Percentiles rank a stretch among this genome's conserved stretches.
Conservation (phyloP, 2,329 filamentous ascomycete species). For the Lasiodiplodia theobromae region DNA sequence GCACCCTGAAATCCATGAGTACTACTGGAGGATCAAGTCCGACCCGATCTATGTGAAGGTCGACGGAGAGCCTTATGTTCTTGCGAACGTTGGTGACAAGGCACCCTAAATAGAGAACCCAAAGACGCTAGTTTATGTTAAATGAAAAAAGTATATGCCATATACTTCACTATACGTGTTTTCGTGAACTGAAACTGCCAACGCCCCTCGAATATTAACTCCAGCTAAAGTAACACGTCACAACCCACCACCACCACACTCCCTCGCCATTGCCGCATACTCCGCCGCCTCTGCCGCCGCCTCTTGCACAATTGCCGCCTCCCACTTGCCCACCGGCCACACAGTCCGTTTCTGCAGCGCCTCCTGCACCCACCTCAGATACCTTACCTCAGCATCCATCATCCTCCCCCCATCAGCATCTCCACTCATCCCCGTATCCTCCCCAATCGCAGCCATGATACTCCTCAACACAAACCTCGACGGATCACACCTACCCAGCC, state of each 20-base stretch:
- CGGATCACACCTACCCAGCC: background rate
- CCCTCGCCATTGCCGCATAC: background rate
- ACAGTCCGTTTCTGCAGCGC: background rate
- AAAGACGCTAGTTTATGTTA: background rate
- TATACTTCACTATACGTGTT: background rate
- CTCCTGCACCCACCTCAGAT: slow-evolving; percentile 7
- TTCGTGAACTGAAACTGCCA: too few relatives aligned
- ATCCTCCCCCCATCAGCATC: background rate
- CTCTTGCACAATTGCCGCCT: slow-evolving; percentile 13
- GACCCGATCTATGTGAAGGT: background rate
- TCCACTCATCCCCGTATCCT: background rate
- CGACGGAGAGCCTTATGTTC: background rate
- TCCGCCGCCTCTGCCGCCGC: background rate
- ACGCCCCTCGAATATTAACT: background rate
- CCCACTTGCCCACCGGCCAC: slow-evolving; percentile 2
- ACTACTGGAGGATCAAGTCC: slow-evolving; percentile 16
- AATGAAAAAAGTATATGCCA: too few relatives aligned
- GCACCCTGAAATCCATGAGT: background rate
- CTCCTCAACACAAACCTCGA: slow-evolving; percentile 5
- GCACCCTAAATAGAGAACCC: background rate
- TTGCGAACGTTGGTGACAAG: slow-evolving; percentile 3
- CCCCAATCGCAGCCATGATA: background rate
- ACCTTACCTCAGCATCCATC: background rate
- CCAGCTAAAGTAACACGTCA: background rate
- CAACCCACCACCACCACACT: background rate